Conservation (phyloP, 108 stramenopile species). For the Stephanodiscus triporus region DNA sequence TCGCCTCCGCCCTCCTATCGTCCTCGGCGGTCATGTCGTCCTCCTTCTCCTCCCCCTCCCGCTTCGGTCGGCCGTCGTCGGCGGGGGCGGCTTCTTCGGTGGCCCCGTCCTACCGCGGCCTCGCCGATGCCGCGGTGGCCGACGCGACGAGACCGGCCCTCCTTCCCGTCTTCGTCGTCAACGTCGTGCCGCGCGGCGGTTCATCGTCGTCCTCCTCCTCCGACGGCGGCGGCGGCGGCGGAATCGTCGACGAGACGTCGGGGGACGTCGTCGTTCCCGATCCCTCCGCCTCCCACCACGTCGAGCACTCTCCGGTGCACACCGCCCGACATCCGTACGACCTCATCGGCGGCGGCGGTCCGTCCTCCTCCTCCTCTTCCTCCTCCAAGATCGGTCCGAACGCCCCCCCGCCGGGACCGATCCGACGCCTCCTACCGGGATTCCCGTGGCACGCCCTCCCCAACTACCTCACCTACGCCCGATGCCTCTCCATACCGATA, state of each 20-base stretch:
- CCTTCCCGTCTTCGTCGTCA: background rate
- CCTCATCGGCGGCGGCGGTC: background rate
- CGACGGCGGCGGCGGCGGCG: background rate
- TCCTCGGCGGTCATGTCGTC: slow-evolving; percentile 6
- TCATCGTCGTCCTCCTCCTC: too few species aligned
- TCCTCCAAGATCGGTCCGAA: background rate
- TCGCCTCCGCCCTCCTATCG: background rate
- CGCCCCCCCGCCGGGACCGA: slow-evolving; percentile 46
- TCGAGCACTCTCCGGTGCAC: background rate
- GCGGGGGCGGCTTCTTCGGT: background rate
- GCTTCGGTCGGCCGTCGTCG: background rate
- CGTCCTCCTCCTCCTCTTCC: background rate
- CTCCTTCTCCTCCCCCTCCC: background rate
- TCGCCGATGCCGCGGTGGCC: background rate
- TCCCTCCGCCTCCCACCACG: background rate
- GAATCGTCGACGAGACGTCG: background rate
- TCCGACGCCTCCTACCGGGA: slow-evolving; percentile 63
- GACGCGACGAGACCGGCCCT: background rate
- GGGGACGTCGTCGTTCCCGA: background rate
- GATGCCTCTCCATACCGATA: slow-evolving; percentile 77
- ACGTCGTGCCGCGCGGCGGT: background rate
- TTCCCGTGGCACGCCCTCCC: slow-evolving; percentile 79
- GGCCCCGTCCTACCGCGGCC: background rate
- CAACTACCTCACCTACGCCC: slow-evolving; percentile 70
- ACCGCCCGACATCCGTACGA: background rate